Conservation (phyloP, 2,329 filamentous ascomycete genomes). For the Neobulgaria alba region DNA sequence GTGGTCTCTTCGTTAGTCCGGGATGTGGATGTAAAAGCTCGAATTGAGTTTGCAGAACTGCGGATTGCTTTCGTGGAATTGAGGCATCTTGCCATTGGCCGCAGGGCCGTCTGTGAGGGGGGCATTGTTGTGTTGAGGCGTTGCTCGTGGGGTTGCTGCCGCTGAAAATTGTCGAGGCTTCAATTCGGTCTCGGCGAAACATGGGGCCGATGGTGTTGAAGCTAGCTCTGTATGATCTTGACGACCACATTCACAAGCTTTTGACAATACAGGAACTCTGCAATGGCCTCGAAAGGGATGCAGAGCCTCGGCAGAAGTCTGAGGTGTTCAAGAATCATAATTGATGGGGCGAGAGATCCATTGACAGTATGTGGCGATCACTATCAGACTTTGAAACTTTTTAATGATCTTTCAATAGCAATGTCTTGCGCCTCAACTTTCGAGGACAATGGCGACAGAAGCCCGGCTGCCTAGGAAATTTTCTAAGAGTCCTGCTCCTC, state of each 20-base stretch:
- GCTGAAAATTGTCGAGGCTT: constrained; percentile 22
- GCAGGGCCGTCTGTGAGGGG: constrained; percentile 48
- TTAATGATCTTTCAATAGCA: constrained; percentile 31
- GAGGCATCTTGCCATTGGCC: constrained; percentile 48
- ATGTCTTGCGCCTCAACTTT: constrained; percentile 32
- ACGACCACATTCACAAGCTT: no score
- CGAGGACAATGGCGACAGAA: constrained; percentile 42
- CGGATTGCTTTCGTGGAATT: constrained; percentile 31
- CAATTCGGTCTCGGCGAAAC: no score
- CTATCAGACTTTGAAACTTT: background rate
- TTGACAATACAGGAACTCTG: constrained; percentile 14
- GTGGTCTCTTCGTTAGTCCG: constrained; percentile 29
- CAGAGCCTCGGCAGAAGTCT: constrained; percentile 24
- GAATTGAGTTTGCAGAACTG: constrained; percentile 19
- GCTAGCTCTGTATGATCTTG: no score
- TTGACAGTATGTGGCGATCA: constrained; percentile 28
- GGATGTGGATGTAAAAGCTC: constrained; percentile 29
- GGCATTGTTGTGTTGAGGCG: constrained; percentile 39
- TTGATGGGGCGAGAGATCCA: constrained; percentile 29
- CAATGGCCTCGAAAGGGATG: constrained; percentile 28
- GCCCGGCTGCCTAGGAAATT: constrained; percentile 16
- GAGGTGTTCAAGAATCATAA: constrained; percentile 18
- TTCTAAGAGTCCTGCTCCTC: no score
- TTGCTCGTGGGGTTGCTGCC: constrained; percentile 9
- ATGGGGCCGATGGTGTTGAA: no score